Evolutionary conservation across 345 rosid genomes (phyloP).

Genomic region (Sonneratia alba): DNA sequence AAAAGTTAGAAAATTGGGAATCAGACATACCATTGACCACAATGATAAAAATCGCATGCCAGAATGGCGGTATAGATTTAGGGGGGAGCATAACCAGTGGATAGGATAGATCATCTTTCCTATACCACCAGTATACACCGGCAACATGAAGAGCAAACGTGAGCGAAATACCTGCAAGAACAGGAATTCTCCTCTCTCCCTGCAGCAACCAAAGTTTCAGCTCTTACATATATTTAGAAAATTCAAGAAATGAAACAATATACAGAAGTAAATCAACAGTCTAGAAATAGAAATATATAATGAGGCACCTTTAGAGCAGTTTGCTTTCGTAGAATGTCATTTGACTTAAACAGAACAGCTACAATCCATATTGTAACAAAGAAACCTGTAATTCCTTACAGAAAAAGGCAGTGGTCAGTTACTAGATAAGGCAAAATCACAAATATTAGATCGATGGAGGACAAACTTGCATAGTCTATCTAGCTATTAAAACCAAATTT

Average conservation of each 20-base stretch:
- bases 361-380: slow-evolving; percentile 97
- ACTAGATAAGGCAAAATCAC: not conserved
- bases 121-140: slow-evolving; percentile 96
- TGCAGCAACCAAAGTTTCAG: slow-evolving; percentile 31
- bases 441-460: not conserved
- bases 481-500: not conserved
- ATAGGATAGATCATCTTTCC: slow-evolving; percentile 72
- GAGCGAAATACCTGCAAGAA: slow-evolving; percentile 58
- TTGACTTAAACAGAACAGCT: slow-evolving; percentile 94
- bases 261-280: not conserved
- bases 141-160: slow-evolving; percentile 67
- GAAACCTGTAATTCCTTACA: slow-evolving; percentile 55
- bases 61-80: slow-evolving; percentile 90
- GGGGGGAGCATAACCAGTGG: slow-evolving; percentile 98
- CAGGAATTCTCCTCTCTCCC: slow-evolving; percentile 93
- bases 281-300: not conserved
- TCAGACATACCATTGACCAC: slow-evolving; percentile 76
- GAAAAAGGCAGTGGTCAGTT: slow-evolving; percentile 18
- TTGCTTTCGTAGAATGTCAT: slow-evolving; percentile 89
- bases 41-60: slow-evolving; percentile 95
- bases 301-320: slow-evolving; percentile 79
- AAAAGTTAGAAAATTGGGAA: slow-evolving; percentile 9
- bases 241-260: not conserved
- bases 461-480: not conserved
- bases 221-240: slow-evolving; percentile 10